Evolutionary conservation across 768 basidiomycete genomes (phyloP).

Genomic region (Mycena polygramma): DNA sequence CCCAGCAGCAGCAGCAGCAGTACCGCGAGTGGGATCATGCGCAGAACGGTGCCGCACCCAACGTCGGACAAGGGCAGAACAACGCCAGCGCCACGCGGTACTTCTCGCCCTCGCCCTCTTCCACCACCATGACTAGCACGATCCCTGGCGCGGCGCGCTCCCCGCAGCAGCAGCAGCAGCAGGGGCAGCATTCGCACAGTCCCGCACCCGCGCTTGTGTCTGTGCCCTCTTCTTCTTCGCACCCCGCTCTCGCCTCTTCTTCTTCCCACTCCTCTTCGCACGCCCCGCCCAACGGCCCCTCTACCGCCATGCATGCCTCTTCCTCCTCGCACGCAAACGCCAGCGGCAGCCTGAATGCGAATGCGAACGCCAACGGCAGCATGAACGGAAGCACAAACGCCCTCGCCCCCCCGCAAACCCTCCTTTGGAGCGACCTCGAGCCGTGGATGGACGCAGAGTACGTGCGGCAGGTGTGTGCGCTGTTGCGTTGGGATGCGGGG

Average conservation of each 20-base stretch:
- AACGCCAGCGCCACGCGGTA: slow-evolving; percentile 32
- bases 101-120: slow-evolving; percentile 48
- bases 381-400: slow-evolving; percentile 37
- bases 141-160: too few relatives aligned
- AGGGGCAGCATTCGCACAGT: neutral
- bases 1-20: neutral
- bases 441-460: slow-evolving; percentile 99
- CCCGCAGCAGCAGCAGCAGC: slow-evolving; percentile 37
- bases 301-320: slow-evolving; percentile 30
- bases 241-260: too few relatives aligned
- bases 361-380: slow-evolving; percentile 32
- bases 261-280: slow-evolving; percentile 45
- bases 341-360: slow-evolving; percentile 39
- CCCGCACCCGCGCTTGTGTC: too few relatives aligned
- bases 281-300: too few relatives aligned
- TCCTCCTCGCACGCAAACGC: slow-evolving; percentile 22
- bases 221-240: too few relatives aligned
- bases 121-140: slow-evolving; percentile 46
- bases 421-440: slow-evolving; percentile 89
- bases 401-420: slow-evolving; percentile 63
- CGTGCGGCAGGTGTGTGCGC: slow-evolving; percentile 85
- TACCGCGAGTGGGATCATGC: neutral
- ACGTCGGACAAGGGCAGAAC: neutral
- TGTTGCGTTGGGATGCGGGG: slow-evolving; percentile 89
- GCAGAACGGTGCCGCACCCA: too few relatives aligned